Base-by-base conservation (phyloP, 352 stramenopile genomes). In the Globisporangium nunn region DNA sequence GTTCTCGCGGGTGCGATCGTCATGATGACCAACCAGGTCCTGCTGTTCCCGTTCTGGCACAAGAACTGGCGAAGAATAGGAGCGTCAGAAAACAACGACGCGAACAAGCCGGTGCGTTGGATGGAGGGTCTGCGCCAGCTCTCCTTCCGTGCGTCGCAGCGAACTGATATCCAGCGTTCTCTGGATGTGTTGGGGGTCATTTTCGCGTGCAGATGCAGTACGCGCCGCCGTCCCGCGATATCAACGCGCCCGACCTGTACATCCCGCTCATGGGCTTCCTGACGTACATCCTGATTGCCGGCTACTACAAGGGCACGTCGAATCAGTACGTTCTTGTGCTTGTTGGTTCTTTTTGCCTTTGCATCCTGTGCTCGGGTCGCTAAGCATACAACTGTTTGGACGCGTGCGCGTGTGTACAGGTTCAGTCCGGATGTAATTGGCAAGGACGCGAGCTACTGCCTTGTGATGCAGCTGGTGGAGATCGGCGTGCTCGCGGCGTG, bases 221-320 rank as follows among this genome's bases (percentile, higher is more conserved):
- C 55, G 87, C 88, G 43, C 81, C 95, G n/a, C 97, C 97, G 15
- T 87, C 88, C 44, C 68, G 85, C 40, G 97, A 99, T 71, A 84
- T 97, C 58, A 99, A 99, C 65, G 96, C 96, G 5, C 96, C 96
- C 1, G 97, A 99, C 75, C 73, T 99, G 31, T 99, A 99, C 73
- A 92, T 99, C 31, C 97, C 97, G 11, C 61, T 97, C 44, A 99
- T 99, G 97, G 89, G 93, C n/a, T 97, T 99, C 39, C 82, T 99
- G 54, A 99, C 97, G 17, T 99, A 99, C 73, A 97, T 98, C 50
- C 72, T 99, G 50, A 87, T 99, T 11, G 97, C 97, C 62, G 96
- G 96, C 2, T 96, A 99, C 59, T 91, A 82, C 46, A 98, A 99
- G 62, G 97, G 97, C 30, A 93, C 87, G 35, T 92, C 81, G 30